Base-by-base conservation (phyloP, 495 filamentous ascomycete genomes). In the Penicillium malachiteum region DNA sequence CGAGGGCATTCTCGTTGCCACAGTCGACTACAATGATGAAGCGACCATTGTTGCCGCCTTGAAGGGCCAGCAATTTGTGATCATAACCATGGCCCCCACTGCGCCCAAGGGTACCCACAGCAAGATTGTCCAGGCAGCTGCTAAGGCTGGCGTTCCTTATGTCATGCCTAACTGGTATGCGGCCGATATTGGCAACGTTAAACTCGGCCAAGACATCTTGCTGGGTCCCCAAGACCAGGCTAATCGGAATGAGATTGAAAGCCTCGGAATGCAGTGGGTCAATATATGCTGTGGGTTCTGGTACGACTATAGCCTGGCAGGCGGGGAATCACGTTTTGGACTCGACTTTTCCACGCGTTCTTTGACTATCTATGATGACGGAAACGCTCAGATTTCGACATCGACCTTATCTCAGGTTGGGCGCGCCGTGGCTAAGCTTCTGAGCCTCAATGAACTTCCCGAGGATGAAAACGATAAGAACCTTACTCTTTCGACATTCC, bases 141-240 rank as follows among this genome's bases (percentile, higher is more conserved):
- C 77, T 14, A 76, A 79, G 38, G 85, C 87, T 2, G 80, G 79
- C 17, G 78, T 90, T 1, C 71, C 70, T 2, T 88, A 83, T 67
- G 57, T 90, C 55, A 68, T 88, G 51, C 86, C 88, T 7, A 87
- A 87, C 61, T 74, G 74, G 34, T 88, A 71, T 44, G 79, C 71
- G 18, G 46, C 44, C 12, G 81, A 85, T 54, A 62, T 66, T 47
- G 60, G 56, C 0, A 34, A 70, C 37, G 30, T 48, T 17, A 50
- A 52, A 21, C 50, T 42, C 13, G 50, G 50, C 1, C 21, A 43
- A 14, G 50, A 43, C n/a, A 44, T 8, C 0, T 7, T 52, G 13
- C 18, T 51, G 3, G 66, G 64, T 0, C 61, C 61, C 32, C 21
- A 56, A 0, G 64, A 44, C 42, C 50, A 56, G 16, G 58, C 60